Percentiles rank a stretch among this genome's conserved stretches.
Conservation (phyloP, 2,329 filamentous ascomycete species). For the Ilyonectria mors-panacis region DNA sequence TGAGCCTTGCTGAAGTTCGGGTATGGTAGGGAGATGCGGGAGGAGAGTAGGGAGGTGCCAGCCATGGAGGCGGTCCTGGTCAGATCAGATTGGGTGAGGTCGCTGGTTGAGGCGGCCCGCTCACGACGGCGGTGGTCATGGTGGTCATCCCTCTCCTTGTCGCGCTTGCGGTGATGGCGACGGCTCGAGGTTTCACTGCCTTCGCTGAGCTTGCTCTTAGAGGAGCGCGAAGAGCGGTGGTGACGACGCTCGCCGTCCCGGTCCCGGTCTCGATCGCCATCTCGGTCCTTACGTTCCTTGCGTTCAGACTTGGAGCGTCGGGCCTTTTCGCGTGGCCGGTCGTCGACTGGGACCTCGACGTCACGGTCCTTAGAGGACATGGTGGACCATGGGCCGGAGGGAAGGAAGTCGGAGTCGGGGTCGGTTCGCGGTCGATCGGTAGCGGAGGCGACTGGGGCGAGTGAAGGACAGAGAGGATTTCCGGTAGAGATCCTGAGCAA, state of each 20-base stretch:
- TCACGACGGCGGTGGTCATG: slow-evolving; percentile 50
- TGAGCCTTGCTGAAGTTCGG: slow-evolving; percentile 91
- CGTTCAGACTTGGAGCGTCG: slow-evolving; percentile 58
- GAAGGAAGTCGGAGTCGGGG: neutral
- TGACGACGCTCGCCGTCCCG: slow-evolving; percentile 53
- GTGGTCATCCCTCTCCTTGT: slow-evolving; percentile 53
- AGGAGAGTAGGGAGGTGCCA: slow-evolving; percentile 51
- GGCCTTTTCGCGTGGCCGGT: slow-evolving; percentile 58
- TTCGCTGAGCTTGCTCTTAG: slow-evolving; percentile 58
- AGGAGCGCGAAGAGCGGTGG: slow-evolving; percentile 59
- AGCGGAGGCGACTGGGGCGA: slow-evolving; percentile 23
- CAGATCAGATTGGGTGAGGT: slow-evolving; percentile 64
- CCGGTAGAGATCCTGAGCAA: slow-evolving; percentile 14
- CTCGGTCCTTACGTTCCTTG: slow-evolving; percentile 54
- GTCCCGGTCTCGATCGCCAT: slow-evolving; percentile 52
- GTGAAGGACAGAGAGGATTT: slow-evolving; percentile 23
- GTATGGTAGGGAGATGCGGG: slow-evolving; percentile 76
- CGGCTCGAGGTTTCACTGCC: slow-evolving; percentile 58
- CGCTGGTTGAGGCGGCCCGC: slow-evolving; percentile 59
- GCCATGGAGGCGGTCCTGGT: slow-evolving; percentile 53
- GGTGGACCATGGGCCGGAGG: slow-evolving; percentile 47
- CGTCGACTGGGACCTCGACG: slow-evolving; percentile 55
- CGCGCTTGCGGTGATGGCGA: slow-evolving; percentile 50
- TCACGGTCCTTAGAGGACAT: slow-evolving; percentile 62
- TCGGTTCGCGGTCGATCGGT: slow-evolving; percentile 15